Evolutionary conservation across 176 grass and related monocot genomes (phyloP).

Genomic region (Secale cereale): DNA sequence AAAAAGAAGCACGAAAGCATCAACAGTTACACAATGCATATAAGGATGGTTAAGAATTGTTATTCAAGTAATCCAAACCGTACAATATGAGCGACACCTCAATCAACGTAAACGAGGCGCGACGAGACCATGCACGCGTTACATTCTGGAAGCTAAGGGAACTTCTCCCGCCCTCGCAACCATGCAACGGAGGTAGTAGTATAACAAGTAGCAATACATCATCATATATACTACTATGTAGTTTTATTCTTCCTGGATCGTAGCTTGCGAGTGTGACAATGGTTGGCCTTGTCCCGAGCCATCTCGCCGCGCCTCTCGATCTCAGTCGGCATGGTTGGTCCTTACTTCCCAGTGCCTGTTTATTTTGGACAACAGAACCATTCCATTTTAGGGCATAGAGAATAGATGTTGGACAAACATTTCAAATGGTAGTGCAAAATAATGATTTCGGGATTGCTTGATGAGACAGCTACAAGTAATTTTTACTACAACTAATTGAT

Average conservation of each 20-base stretch:
- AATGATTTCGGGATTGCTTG: conserved; percentile 1
- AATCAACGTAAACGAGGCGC: neutral
- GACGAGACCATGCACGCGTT: neutral
- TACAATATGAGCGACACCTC: neutral
- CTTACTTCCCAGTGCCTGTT: conserved; percentile 30
- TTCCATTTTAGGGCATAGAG: conserved; percentile 6
- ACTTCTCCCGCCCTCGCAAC: conserved; percentile 36
- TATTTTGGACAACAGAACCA: conserved; percentile 5
- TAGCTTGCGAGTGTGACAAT: neutral
- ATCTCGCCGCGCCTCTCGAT: conserved; percentile 21
- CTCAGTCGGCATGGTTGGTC: neutral
- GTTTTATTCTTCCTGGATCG: conserved; percentile 22
- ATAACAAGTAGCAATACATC: conserved; percentile 9
- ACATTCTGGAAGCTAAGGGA: conserved; percentile 5
- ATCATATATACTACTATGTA: conserved; percentile 21
- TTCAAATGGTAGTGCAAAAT: neutral
- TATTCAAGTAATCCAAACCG: conserved; percentile 20
- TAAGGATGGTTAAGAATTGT: neutral
- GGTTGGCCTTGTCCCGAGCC: conserved; percentile 2
- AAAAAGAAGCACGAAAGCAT: neutral
- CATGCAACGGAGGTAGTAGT: neutral
- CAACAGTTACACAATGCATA: neutral
- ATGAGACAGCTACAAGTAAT: neutral
- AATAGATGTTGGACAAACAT: neutral
- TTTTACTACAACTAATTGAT: neutral